Percentiles rank a stretch among this genome's conserved stretches.
phyloP scores from a whole-genome alignment of 1,139 yeast genomes.

The Trichomonascaceae sp. region DNA sequence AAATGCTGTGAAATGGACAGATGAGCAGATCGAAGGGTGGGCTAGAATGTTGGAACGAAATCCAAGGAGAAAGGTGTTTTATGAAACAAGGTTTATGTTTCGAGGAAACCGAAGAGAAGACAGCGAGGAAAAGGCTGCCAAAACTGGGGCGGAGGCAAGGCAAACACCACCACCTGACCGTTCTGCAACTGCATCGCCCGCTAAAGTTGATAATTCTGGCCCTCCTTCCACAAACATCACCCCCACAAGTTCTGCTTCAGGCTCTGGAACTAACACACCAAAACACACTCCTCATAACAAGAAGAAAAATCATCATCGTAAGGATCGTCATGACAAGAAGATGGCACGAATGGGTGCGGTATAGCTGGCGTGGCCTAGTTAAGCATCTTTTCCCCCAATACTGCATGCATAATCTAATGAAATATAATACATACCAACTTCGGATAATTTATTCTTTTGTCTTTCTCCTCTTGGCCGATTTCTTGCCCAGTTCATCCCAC shows the following conservation, averaged over 20 bases:
- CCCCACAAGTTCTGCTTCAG: neutral
- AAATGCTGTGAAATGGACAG: conserved; percentile 59
- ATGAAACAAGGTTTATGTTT: conserved; percentile 59
- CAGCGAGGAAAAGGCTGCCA: neutral
- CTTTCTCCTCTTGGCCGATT: conserved; percentile 28
- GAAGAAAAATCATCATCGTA: conserved; percentile 9
- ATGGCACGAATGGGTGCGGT: conserved; percentile 8
- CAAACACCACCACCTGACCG: neutral
- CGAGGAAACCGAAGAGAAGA: conserved; percentile 13
- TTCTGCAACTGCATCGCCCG: neutral
- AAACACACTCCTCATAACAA: conserved; percentile 7
- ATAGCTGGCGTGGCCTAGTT: neutral
- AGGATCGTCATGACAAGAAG: conserved; percentile 8
- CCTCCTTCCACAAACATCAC: neutral
- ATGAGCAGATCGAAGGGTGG: conserved; percentile 95
- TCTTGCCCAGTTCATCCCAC: conserved; percentile 28
- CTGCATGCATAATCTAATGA: no score
- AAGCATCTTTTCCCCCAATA: no score
- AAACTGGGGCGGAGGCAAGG: no score
- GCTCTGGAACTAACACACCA: conserved; percentile 1
- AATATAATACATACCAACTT: neutral
- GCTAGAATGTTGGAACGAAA: conserved; percentile 63
- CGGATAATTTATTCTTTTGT: conserved; percentile 18
- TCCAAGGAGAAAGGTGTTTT: conserved; percentile 41
- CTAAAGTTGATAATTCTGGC: neutral